Conservation (phyloP, 2,329 filamentous ascomycete genomes). For the Colletotrichum sidae region DNA sequence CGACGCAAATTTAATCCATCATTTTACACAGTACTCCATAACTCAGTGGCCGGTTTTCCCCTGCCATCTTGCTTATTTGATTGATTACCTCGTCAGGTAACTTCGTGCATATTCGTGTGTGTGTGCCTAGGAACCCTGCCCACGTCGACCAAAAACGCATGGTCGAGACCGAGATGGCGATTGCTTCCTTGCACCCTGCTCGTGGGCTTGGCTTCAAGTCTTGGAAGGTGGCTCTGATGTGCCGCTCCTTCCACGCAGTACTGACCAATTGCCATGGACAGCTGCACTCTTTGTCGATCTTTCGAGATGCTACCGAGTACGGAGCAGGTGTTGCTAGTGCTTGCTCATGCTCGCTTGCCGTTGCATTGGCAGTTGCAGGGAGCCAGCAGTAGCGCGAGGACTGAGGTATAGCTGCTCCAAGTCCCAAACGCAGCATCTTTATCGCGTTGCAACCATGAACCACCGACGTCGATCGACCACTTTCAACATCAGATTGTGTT, state of each 20-base stretch:
- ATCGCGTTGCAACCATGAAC: too few species aligned
- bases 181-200: constrained; percentile 30
- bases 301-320: constrained; percentile 16
- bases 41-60: too few species aligned
- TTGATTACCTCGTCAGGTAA: too few species aligned
- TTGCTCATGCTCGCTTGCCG: background rate
- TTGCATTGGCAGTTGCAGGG: constrained; percentile 32
- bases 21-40: too few species aligned
- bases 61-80: background rate
- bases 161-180: constrained; percentile 23
- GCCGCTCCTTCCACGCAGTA: constrained; percentile 36
- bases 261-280: constrained; percentile 10
- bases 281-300: constrained; percentile 29
- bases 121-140: background rate
- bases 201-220: constrained; percentile 27
- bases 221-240: constrained; percentile 34
- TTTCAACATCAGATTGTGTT: too few species aligned
- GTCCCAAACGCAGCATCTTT: constrained; percentile 6
- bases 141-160: constrained; percentile 26
- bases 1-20: too few species aligned
- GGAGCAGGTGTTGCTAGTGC: constrained; percentile 1
- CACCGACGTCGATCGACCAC: too few species aligned
- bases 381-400: constrained; percentile 9
- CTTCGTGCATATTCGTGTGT: too few species aligned
- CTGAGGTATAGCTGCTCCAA: constrained; percentile 6